phyloP scores from a whole-genome alignment of 257 asterid genomes.

The Lavandula angustifolia region DNA sequence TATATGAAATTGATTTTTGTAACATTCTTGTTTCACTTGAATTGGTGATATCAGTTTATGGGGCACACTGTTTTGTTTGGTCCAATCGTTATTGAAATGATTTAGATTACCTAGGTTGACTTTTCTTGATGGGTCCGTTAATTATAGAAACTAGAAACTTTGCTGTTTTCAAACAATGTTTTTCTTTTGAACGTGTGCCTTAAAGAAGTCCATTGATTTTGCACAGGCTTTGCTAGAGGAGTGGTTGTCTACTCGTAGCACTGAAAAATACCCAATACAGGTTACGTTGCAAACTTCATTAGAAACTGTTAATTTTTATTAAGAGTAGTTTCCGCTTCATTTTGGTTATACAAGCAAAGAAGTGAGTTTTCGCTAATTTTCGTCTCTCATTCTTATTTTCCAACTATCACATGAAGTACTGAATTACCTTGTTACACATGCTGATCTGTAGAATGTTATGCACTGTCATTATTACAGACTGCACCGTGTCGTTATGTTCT shows the following conservation, averaged over 20 bases:
- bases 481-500: conserved; percentile 8
- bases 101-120: neutral
- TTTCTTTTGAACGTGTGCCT: conserved; percentile 9
- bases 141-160: conserved; percentile 2
- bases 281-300: conserved; percentile 41
- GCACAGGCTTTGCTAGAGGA: conserved; percentile 94
- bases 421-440: neutral
- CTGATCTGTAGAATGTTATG: neutral
- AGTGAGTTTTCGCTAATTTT: neutral
- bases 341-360: neutral
- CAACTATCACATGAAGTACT: conserved; percentile 14
- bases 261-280: conserved; percentile 76
- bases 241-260: conserved; percentile 78
- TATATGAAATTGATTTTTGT: neutral
- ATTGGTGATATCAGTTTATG: neutral
- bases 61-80: conserved; percentile 7
- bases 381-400: conserved; percentile 18
- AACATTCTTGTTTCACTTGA: conserved; percentile 5
- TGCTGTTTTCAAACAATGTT: conserved; percentile 1
- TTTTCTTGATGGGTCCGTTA: conserved; percentile 27
- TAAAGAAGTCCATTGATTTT: conserved; percentile 27
- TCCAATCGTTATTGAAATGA: neutral
- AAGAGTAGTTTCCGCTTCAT: conserved; percentile 17
- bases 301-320: conserved; percentile 19
- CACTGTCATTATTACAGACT: neutral